phyloP scores from a whole-genome alignment of 352 stramenopile genomes.

The Globisporangium okanoganense region DNA sequence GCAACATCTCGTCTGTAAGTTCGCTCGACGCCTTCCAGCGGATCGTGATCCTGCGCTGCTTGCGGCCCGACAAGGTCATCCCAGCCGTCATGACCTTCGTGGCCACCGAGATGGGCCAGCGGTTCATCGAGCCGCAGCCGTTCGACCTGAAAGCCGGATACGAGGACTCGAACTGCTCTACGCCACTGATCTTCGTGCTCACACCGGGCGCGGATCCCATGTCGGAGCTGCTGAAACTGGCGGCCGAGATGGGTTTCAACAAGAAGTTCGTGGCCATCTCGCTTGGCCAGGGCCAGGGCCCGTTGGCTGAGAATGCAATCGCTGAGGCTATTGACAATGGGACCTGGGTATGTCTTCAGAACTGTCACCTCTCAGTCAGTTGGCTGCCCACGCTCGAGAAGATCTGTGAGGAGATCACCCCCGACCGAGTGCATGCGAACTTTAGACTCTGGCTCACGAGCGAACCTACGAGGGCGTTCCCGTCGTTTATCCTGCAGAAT shows the following conservation, averaged over 20 bases:
- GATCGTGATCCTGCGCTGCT: constrained; percentile 87
- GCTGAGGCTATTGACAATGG: constrained; percentile 91
- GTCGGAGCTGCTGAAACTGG: constrained; percentile 91
- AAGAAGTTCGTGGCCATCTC: constrained; percentile 94
- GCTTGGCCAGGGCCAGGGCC: constrained; percentile 92
- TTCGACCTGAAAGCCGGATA: constrained; percentile 93
- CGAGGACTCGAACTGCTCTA: constrained; percentile 92
- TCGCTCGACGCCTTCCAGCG: constrained; percentile 85
- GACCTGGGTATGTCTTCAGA: constrained; percentile 95
- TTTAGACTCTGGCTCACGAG: constrained; percentile 95
- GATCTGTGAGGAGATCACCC: constrained; percentile 92
- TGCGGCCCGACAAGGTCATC: constrained; percentile 93
- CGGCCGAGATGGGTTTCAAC: constrained; percentile 87
- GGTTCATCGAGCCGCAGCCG: constrained; percentile 92
- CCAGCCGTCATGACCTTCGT: constrained; percentile 91
- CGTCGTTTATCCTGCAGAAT: constrained; percentile 92
- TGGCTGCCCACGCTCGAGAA: constrained; percentile 95
- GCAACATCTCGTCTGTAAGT: constrained; percentile 44
- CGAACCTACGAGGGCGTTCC: constrained; percentile 91
- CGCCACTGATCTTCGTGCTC: constrained; percentile 94
- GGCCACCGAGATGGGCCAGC: constrained; percentile 80
- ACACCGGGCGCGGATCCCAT: constrained; percentile 94
- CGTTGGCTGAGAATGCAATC: constrained; percentile 91
- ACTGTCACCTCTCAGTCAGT: constrained; percentile 93
- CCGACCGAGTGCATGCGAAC: constrained; percentile 87